Evolutionary conservation across 805 yeast species (phyloP), one percentile per base, ranked within the genome.

Genomic region (Ogataea trehalophila): DNA sequence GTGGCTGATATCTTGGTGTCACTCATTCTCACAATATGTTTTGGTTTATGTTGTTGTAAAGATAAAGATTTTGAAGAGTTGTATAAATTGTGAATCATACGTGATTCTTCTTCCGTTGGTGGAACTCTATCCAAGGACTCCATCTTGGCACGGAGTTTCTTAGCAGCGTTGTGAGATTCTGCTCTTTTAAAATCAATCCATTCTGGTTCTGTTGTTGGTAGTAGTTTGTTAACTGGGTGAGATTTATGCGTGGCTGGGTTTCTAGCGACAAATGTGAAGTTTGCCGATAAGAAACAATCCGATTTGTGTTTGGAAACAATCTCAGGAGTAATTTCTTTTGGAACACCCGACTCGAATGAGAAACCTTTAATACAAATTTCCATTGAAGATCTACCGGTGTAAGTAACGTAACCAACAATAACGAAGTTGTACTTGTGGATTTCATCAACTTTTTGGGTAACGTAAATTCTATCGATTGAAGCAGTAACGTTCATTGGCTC

Each of bases 401-500:
- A 91, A 8, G 95, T 83, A 39, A 90, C 97, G 44, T 83, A 75
- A n/a, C 98, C 98, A 31, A 94, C 90, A 51, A 91, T 69, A 29
- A 89, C 76, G 57, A 92, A 83, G 67, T 89, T 88, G 67, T 77
- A 84, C 52, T 81, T 79, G 47, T 75, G 73, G 51, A 90, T 80
- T 58, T 84, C 88, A 59, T 89, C 96, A 37, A 90, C 79, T 56
- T 89, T 83, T 66, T 85, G 86, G 49, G 89, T 80, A 80, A 91
- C 82, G 63, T 87, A 86, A 55, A 91, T 88, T 54, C 97, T 73
- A 68, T 92, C 97, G 26, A 91, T 97, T 26, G 94, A 83, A 1
- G 97, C 97, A 9, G 98, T 91, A 39, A 91, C 98, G 63, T 91
- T 86, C 66, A 90, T 89, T 11, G 98, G 97, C 62, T 87, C 90